Percentiles rank a stretch among this genome's conserved stretches.
These are phyloP conservation scores for Pythium aphanidermatum DNA, from an alignment of 352 stramenopile genomes.

Conservation along the genomic window DNA sequence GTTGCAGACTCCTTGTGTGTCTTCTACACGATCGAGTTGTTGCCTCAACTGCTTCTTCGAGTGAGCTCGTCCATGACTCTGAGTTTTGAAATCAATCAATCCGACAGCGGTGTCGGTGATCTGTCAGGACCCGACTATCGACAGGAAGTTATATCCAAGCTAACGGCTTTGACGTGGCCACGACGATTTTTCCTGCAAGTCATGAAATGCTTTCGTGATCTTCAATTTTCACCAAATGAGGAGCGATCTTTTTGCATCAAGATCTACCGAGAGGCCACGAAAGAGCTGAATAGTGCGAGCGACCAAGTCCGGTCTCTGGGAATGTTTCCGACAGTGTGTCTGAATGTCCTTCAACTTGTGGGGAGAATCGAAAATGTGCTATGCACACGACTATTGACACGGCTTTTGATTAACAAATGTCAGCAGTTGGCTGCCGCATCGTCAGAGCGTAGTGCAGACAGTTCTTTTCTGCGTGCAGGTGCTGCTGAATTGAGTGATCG, in stretches of 20 bases:
- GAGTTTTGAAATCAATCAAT: slow-evolving; percentile 14
- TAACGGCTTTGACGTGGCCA: slow-evolving; percentile 32
- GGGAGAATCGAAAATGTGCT: slow-evolving; percentile 22
- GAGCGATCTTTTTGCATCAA: slow-evolving; percentile 35
- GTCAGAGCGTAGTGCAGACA: not conserved
- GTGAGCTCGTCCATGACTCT: slow-evolving; percentile 23
- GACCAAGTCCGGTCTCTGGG: slow-evolving; percentile 19
- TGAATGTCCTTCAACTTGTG: slow-evolving; percentile 35
- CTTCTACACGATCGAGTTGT: slow-evolving; percentile 38
- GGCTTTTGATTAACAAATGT: slow-evolving; percentile 32
- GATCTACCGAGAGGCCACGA: slow-evolving; percentile 28
- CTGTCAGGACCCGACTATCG: slow-evolving; percentile 28
- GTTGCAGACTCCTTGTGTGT: slow-evolving; percentile 21
- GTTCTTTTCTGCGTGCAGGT: not conserved
- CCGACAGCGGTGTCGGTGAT: slow-evolving; percentile 7
- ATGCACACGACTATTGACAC: slow-evolving; percentile 29
- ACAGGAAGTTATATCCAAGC: slow-evolving; percentile 23
- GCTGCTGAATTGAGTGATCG: slow-evolving; percentile 6
- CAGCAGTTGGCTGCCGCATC: slow-evolving; percentile 8
- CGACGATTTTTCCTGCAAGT: slow-evolving; percentile 41
- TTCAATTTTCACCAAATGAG: slow-evolving; percentile 23
- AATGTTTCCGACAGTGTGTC: slow-evolving; percentile 34
- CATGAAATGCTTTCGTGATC: slow-evolving; percentile 43
- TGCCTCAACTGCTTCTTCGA: slow-evolving; percentile 37
- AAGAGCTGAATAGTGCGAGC: slow-evolving; percentile 20